Evolutionary conservation across 768 basidiomycete species (phyloP).

Genomic region (Sistotremastrum suecicum): DNA sequence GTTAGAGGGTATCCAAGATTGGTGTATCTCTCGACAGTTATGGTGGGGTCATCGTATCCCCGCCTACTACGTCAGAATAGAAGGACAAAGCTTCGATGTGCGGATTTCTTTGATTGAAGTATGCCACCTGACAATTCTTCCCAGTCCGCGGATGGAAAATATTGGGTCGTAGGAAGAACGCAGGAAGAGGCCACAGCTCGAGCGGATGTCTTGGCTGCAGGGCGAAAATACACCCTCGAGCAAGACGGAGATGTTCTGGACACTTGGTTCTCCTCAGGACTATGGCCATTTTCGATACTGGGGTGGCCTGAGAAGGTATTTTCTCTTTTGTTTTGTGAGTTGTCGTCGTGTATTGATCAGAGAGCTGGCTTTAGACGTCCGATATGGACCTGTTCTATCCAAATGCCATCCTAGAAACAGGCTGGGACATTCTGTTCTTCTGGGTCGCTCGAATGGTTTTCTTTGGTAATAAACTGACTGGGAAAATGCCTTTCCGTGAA

Average conservation of each 20-base stretch:
- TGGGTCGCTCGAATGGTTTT: conserved; percentile 99
- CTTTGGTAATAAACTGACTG: conserved; percentile 81
- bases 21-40: conserved; percentile 97
- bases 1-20: conserved; percentile 92
- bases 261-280: conserved; percentile 96
- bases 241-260: conserved; percentile 98
- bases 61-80: conserved; percentile 81
- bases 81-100: conserved; percentile 59
- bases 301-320: conserved; percentile 91
- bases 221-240: conserved; percentile 55
- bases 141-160: conserved; percentile 53
- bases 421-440: conserved; percentile 99
- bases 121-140: not conserved
- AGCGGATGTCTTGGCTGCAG: conserved; percentile 54
- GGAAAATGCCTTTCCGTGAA: conserved; percentile 84
- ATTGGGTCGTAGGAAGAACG: conserved; percentile 86
- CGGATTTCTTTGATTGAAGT: conserved; percentile 8
- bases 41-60: conserved; percentile 99
- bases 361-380: conserved; percentile 35
- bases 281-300: conserved; percentile 96
- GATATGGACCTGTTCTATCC: conserved; percentile 83
- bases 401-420: conserved; percentile 83
- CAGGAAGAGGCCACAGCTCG: conserved; percentile 64
- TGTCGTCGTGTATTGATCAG: not conserved
- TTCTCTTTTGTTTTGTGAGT: not conserved